Evolutionary conservation across 176 grass and related monocot genomes (phyloP).

Genomic region (Carex scoparia): DNA sequence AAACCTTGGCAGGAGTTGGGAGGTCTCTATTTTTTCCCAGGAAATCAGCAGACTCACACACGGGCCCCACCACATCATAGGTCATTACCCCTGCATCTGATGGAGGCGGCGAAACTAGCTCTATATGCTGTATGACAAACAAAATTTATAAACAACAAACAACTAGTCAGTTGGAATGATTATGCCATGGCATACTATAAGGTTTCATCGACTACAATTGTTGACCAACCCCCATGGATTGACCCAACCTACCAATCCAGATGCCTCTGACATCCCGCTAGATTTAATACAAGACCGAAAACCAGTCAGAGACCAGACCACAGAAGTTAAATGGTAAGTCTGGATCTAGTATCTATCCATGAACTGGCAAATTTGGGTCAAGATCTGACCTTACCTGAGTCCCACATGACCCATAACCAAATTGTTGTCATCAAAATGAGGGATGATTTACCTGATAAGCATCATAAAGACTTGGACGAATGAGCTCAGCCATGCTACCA

Average conservation of each 20-base stretch:
- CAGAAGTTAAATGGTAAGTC: not conserved
- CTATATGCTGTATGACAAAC: constrained; percentile 62
- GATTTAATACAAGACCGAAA: not conserved
- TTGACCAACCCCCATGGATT: not conserved
- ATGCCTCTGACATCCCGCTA: not conserved
- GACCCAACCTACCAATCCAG: not conserved
- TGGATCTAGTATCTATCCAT: not conserved
- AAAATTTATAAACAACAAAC: not conserved
- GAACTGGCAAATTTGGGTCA: not conserved
- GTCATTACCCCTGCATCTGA: constrained; percentile 47
- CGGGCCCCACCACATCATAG: constrained; percentile 93
- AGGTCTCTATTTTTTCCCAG: constrained; percentile 87
- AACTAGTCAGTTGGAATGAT: not conserved
- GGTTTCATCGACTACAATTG: not conserved
- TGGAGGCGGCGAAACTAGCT: constrained; percentile 63
- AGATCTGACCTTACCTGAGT: not conserved
- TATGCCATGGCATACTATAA: constrained; percentile 2
- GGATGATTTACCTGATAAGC: constrained; percentile 65
- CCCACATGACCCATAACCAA: not conserved
- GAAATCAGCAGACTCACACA: constrained; percentile 98
- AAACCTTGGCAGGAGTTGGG: constrained; percentile 68
- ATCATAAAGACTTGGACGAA: constrained; percentile 96
- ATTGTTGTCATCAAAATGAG: not conserved
- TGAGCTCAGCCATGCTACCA: constrained; percentile 97
- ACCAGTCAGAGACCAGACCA: not conserved